Percentiles rank a stretch among this genome's conserved stretches.
phyloP scores from a whole-genome alignment of 164 flowering plant species.

The Paratinospora sagittata region DNA sequence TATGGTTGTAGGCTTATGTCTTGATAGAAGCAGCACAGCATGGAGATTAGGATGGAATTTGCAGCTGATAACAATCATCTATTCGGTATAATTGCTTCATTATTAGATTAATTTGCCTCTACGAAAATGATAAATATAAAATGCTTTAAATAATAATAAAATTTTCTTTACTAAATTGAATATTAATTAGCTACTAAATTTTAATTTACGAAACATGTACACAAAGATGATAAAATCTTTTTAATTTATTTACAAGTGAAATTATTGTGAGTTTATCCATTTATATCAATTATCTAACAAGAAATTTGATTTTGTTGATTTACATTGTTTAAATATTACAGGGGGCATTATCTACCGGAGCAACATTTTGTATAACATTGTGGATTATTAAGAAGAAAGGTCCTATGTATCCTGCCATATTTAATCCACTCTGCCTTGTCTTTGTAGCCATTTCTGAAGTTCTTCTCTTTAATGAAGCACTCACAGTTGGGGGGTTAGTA shows the following conservation, averaged over 20 bases:
- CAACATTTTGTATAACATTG: slow-evolving; percentile 27
- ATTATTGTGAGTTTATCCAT: too few species aligned
- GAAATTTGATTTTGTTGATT: too few species aligned
- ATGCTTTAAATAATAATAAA: too few species aligned
- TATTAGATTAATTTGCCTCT: too few species aligned
- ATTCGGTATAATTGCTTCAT: slow-evolving; percentile 50
- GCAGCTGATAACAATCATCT: slow-evolving; percentile 40
- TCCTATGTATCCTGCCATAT: slow-evolving; percentile 40
- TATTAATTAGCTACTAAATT: too few species aligned
- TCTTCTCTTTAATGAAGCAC: slow-evolving; percentile 26
- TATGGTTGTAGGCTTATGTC: slow-evolving; percentile 32
- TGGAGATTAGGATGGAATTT: slow-evolving; percentile 48
- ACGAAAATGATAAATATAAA: too few species aligned
- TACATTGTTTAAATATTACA: slow-evolving; percentile 8
- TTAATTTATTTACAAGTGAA: too few species aligned
- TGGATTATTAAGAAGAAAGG: slow-evolving; percentile 27
- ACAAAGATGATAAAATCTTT: too few species aligned
- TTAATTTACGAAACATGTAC: too few species aligned
- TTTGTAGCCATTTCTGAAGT: slow-evolving; percentile 31
- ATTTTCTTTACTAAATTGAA: too few species aligned
- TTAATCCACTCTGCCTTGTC: slow-evolving; percentile 30
- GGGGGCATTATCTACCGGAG: slow-evolving; percentile 53
- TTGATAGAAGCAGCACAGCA: slow-evolving; percentile 23
- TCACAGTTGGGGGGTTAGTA: slow-evolving; percentile 27
- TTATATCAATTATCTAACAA: too few species aligned